Evolutionary conservation across 192 early-diverging fungal genomes (phyloP), one percentile per base, ranked within the genome.

Genomic region (Gaertneriomyces sp.): DNA sequence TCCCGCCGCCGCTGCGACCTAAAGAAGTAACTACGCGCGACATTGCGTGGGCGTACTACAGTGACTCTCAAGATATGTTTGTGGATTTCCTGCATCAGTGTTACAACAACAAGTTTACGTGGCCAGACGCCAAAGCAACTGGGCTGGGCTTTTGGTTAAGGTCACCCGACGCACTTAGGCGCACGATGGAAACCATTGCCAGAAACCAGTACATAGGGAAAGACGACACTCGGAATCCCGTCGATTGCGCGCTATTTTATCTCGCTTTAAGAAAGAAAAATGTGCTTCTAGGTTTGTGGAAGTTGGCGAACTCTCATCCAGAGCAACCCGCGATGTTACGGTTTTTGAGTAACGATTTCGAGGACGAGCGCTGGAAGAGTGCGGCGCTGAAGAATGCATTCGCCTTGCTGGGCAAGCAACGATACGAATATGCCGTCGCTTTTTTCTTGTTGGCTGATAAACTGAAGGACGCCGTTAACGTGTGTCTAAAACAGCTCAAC

Each of bases 311-410:
- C 54, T 63, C 75, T 4, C 92, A 98, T 66, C 86, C 90, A 5
- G 95, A 99, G 60, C 90, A 93, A 68, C 76, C 72, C 47, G 85
- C 85, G 33, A 98, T 97, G 94, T 50, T 92, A n/a, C 81, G 83
- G 42, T 98, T 99, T 72, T 73, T 99, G 50, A 79, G 86, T 6
- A 91, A 98, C 76, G 91, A 98, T 75, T 99, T 99, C 82, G 79
- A 84, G 12, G 84, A 91, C 56, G 80, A 88, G 4, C 76, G 91
- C 45, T 99, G 97, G 97, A 87, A 83, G 64, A 93, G 87, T 12
- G 94, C 95, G 0, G 97, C 97, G 3, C 74, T 87, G n/a, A 99
- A 99, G 70, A 99, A 99, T 68, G 97, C 97, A 3, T 99, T 91
- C 76, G 97, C 90, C n/a, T 70, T 99, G 43, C 74, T 99, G 20